Evolutionary conservation across 148 eudicot species (phyloP).

Genomic region (Vaccinium darrowii): DNA sequence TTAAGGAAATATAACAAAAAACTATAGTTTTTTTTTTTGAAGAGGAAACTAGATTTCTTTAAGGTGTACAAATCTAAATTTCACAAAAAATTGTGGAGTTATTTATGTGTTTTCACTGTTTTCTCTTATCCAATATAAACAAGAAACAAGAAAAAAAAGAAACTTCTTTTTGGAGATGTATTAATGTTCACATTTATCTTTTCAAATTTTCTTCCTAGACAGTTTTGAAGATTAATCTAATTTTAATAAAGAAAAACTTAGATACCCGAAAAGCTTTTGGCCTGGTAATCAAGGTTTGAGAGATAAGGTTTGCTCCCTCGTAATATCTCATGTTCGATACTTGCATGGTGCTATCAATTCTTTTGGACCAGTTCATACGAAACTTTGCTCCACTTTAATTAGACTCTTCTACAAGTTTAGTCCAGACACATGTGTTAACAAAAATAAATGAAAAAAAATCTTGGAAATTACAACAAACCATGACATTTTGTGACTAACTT

Average conservation of each 20-base stretch:
- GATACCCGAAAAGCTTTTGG: no score
- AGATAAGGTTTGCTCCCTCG: no score
- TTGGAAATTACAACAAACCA: neutral
- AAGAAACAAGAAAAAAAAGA: neutral
- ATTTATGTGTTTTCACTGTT: neutral
- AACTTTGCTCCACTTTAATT: no score
- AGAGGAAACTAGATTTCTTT: neutral
- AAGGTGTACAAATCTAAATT: neutral
- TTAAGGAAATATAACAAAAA: neutral
- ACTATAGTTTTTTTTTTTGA: no score
- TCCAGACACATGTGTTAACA: no score
- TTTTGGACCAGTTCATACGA: no score
- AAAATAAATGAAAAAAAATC: neutral
- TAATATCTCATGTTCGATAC: no score
- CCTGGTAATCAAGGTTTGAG: no score
- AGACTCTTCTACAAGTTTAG: no score
- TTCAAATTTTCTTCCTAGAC: neutral
- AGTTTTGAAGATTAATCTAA: neutral
- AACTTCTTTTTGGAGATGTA: neutral
- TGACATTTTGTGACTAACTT: neutral
- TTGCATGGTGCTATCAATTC: no score
- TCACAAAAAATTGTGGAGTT: neutral
- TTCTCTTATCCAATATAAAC: neutral
- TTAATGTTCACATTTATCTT: neutral
- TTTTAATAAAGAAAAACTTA: neutral